These are phyloP conservation scores for Boletellus deceptivus DNA, from an alignment of 1,284 basidiomycete species.

Conservation along the genomic window DNA sequence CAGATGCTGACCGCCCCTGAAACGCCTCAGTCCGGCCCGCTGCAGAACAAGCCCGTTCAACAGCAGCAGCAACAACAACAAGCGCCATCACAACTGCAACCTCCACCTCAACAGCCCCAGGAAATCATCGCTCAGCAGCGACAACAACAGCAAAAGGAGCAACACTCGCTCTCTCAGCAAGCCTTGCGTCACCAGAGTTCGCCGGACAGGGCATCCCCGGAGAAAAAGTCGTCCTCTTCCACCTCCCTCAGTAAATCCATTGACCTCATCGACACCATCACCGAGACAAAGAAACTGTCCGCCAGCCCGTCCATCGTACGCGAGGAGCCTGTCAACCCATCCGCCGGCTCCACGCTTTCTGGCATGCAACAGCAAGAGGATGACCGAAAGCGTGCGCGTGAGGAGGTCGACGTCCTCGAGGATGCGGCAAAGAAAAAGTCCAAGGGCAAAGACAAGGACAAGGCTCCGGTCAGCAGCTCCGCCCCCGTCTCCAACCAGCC, in stretches of 20 bases:
- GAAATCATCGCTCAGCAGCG: constrained; percentile 31
- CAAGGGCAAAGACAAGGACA: constrained; percentile 34
- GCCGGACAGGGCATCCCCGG: constrained; percentile 24
- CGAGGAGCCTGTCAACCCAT: constrained; percentile 38
- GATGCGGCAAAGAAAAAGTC: constrained; percentile 57
- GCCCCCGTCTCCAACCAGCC: constrained; percentile 27
- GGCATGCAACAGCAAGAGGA: constrained; percentile 55
- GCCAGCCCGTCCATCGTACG: constrained; percentile 76
- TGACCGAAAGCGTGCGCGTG: constrained; percentile 55
- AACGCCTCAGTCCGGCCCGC: constrained; percentile 11
- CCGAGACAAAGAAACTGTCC: constrained; percentile 71
- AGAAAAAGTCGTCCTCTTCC: constrained; percentile 21
- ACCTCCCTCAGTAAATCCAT: constrained; percentile 31
- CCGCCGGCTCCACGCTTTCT: constrained; percentile 38
- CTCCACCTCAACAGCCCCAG: constrained; percentile 14
- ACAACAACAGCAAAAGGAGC: constrained; percentile 30
- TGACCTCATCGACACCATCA: constrained; percentile 52
- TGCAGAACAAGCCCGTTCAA: constrained; percentile 19
- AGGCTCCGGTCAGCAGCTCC: constrained; percentile 39
- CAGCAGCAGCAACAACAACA: constrained; percentile 36
- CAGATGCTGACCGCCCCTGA: constrained; percentile 22
- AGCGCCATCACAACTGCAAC: constrained; percentile 24
- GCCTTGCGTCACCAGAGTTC: constrained; percentile 27
- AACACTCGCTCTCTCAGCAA: constrained; percentile 33
- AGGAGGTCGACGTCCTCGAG: constrained; percentile 58